phyloP scores from a whole-genome alignment of 805 yeast genomes.

The Cyberlindnera japonica region DNA sequence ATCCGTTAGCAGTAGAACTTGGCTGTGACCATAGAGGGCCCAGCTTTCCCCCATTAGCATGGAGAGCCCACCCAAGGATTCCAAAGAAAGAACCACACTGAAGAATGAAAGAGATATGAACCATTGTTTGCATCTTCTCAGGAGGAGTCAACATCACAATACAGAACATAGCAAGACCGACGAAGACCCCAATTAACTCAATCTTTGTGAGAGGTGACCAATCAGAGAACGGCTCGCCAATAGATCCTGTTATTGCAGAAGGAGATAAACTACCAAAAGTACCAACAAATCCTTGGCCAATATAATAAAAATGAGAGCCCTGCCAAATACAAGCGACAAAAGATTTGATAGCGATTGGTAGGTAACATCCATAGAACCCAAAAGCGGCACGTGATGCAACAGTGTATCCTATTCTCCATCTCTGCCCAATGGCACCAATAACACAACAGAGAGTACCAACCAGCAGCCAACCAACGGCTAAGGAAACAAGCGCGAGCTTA shows the following conservation, averaged over 20 bases:
- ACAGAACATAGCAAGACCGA: slow-evolving; percentile 39
- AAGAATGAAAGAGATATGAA: slow-evolving; percentile 25
- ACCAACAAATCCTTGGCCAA: slow-evolving; percentile 35
- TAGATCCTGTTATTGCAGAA: slow-evolving; percentile 31
- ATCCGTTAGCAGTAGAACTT: slow-evolving; percentile 23
- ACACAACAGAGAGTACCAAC: slow-evolving; percentile 27
- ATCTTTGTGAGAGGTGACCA: slow-evolving; percentile 12
- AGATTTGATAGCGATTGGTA: slow-evolving; percentile 35
- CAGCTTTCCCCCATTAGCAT: slow-evolving; percentile 26
- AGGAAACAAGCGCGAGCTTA: slow-evolving; percentile 29
- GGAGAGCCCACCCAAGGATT: slow-evolving; percentile 29
- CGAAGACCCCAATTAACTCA: slow-evolving; percentile 31
- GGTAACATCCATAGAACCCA: slow-evolving; percentile 34
- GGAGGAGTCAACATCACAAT: slow-evolving; percentile 32
- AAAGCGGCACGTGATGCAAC: slow-evolving; percentile 34
- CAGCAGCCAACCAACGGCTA: slow-evolving; percentile 24
- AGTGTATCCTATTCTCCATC: slow-evolving; percentile 37
- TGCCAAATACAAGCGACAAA: slow-evolving; percentile 37
- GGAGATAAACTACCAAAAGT: slow-evolving; percentile 28
- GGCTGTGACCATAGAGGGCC: slow-evolving; percentile 21
- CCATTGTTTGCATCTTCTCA: slow-evolving; percentile 28
- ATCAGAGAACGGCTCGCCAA: slow-evolving; percentile 12
- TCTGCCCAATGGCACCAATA: slow-evolving; percentile 27
- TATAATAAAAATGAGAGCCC: slow-evolving; percentile 36
- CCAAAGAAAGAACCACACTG: slow-evolving; percentile 31